phyloP scores from a whole-genome alignment of 1,139 yeast species.

The Blastobotrys ciferrii region DNA sequence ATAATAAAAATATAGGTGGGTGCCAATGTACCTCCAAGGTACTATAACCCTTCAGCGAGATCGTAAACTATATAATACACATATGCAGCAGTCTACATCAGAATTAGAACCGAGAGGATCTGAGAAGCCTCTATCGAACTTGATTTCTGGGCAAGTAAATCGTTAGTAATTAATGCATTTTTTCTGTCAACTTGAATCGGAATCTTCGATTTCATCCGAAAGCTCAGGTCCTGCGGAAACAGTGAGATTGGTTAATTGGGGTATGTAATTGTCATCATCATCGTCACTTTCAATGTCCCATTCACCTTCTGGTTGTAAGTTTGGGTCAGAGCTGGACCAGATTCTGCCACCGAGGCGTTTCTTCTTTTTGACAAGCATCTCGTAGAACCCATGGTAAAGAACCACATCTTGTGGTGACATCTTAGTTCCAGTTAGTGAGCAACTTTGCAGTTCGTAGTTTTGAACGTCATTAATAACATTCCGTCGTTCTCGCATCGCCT shows the following conservation, averaged over 20 bases:
- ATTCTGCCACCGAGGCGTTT: slow-evolving; percentile 1
- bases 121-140: no score
- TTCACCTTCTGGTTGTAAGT: slow-evolving; percentile 11
- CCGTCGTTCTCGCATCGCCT: slow-evolving; percentile 18
- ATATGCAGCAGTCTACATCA: no score
- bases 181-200: neutral
- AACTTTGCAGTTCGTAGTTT: slow-evolving; percentile 15
- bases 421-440: slow-evolving; percentile 15
- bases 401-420: slow-evolving; percentile 18
- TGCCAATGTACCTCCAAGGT: no score
- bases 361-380: slow-evolving; percentile 17
- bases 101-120: no score
- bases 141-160: no score
- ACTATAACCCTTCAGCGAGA: no score
- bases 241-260: neutral
- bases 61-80: no score
- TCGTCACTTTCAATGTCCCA: slow-evolving; percentile 6
- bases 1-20: no score
- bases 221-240: neutral
- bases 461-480: slow-evolving; percentile 17
- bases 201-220: slow-evolving; percentile 3
- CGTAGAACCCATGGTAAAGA: slow-evolving; percentile 26
- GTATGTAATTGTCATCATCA: neutral
- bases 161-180: neutral
- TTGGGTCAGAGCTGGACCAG: neutral